Evolutionary conservation across 2,329 filamentous ascomycete genomes (phyloP).

Genomic region (Capronia epimyces): DNA sequence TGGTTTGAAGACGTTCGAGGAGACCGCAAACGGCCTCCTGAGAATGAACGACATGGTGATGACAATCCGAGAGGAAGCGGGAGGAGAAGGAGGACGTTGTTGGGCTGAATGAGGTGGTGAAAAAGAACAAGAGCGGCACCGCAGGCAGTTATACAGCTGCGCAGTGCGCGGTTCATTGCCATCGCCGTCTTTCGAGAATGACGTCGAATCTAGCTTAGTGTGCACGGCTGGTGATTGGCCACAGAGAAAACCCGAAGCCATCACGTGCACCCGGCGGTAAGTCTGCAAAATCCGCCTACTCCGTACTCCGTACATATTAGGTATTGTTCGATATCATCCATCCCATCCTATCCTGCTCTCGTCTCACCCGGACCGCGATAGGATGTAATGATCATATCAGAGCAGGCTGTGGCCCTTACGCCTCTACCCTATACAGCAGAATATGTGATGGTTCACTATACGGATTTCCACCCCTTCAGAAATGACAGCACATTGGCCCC

Average conservation of each 20-base stretch:
- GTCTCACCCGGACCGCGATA: no score
- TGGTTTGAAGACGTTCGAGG: slow-evolving; percentile 52
- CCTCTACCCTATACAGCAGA: not conserved
- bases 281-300: not conserved
- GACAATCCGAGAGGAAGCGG: not conserved
- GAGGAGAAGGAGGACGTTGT: not conserved
- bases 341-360: no score
- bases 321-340: no score
- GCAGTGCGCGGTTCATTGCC: not conserved
- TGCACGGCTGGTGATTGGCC: not conserved
- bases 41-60: slow-evolving; percentile 58
- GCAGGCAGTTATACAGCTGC: slow-evolving; percentile 10
- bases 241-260: not conserved
- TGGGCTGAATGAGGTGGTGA: slow-evolving; percentile 1
- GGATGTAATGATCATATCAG: no score
- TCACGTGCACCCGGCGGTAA: not conserved
- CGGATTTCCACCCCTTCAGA: slow-evolving; percentile 26
- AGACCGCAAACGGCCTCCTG: slow-evolving; percentile 59
- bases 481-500: slow-evolving; percentile 28
- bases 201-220: slow-evolving; percentile 4
- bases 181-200: not conserved
- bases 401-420: not conserved
- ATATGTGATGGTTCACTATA: not conserved
- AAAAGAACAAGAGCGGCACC: slow-evolving; percentile 2
- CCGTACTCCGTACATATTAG: no score